These are phyloP conservation scores for Beauveria medogensis DNA, from an alignment of 2,329 filamentous ascomycete species.

Conservation along the genomic window DNA sequence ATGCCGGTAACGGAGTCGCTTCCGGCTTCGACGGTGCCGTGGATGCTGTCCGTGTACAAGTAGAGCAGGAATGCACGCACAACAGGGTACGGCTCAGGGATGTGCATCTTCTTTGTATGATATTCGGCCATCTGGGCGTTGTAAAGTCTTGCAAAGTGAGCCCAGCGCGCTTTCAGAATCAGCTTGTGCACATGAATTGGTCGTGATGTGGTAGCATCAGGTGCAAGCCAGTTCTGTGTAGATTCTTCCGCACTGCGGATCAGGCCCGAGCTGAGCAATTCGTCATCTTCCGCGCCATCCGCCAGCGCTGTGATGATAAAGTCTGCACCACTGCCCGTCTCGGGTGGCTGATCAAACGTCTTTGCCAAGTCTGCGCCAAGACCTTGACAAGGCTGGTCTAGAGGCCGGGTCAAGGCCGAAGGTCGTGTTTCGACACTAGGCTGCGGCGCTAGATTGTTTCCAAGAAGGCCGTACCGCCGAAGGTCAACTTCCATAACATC, in stretches of 20 bases:
- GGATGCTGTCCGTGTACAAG: constrained; percentile 90
- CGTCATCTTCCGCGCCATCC: constrained; percentile 66
- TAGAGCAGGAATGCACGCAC: constrained; percentile 95
- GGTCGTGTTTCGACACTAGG: constrained; percentile 42
- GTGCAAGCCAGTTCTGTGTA: constrained; percentile 49
- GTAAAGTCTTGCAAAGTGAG: constrained; percentile 89
- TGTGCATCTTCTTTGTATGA: constrained; percentile 95
- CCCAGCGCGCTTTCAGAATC: constrained; percentile 91
- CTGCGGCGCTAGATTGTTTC: constrained; percentile 61
- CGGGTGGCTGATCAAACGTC: constrained; percentile 79
- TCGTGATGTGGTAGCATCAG: constrained; percentile 59
- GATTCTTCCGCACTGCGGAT: constrained; percentile 36
- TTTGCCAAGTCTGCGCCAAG: constrained; percentile 79
- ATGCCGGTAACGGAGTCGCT: constrained; percentile 69
- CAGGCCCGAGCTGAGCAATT: constrained; percentile 45
- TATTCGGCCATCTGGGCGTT: constrained; percentile 95
- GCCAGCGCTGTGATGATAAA: constrained; percentile 83
- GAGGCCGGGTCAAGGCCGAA: constrained; percentile 36
- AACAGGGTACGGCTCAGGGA: constrained; percentile 89
- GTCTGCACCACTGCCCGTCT: constrained; percentile 78
- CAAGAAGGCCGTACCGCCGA: constrained; percentile 81
- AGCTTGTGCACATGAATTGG: constrained; percentile 94
- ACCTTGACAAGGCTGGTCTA: constrained; percentile 52
- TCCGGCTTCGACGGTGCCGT: constrained; percentile 39
- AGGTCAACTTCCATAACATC: constrained; percentile 93